Conservation (phyloP, 2,329 filamentous ascomycete species). For the Epichloe sibirici region DNA sequence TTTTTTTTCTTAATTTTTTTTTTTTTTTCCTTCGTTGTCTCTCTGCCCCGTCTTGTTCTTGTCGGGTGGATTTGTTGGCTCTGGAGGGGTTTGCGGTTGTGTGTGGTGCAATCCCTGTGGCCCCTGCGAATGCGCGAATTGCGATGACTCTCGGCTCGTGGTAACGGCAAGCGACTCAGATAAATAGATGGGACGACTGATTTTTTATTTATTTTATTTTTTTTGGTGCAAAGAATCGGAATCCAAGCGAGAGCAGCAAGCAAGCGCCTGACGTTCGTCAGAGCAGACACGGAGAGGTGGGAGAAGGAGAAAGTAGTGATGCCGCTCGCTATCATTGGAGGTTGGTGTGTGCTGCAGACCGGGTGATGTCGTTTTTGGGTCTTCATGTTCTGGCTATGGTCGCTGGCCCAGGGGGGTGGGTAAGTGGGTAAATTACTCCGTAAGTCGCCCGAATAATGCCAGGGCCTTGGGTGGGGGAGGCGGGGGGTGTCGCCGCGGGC, state of each 20-base stretch:
- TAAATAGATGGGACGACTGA: background rate
- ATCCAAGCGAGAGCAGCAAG: background rate
- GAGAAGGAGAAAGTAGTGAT: background rate
- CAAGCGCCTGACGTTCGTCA: background rate
- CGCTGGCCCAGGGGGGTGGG: background rate
- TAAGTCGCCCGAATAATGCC: too few species aligned
- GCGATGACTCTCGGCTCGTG: background rate
- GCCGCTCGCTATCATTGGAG: background rate
- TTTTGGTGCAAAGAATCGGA: background rate
- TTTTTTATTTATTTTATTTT: background rate
- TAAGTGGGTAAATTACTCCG: too few species aligned
- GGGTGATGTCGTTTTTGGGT: background rate
- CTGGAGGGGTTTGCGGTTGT: background rate
- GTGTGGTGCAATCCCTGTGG: background rate
- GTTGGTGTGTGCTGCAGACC: background rate
- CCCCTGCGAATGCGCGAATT: background rate
- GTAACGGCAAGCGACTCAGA: background rate
- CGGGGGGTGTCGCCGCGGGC: too few species aligned
- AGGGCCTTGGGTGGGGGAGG: too few species aligned
- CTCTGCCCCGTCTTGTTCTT: background rate
- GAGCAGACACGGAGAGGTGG: background rate
- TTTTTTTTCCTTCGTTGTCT: background rate
- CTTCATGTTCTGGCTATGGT: background rate
- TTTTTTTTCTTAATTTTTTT: background rate
- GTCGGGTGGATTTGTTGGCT: background rate